A percentile compares a stretch with the other conserved stretches of the same genome.
These are phyloP conservation scores for slime mould (Dictyostelium discoideum) DNA, from an alignment of 78 protist genomes.

Conservation along the genomic window dicty_2.7 NC_007088.5:5156501-5157000, in stretches of 20 bases:
- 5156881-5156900: background rate
- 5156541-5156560: conserved; percentile 64
- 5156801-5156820: conserved; percentile 2
- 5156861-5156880: conserved; percentile 26
- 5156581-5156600: background rate
- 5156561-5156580: conserved; percentile 24
- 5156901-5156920: background rate
- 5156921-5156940: background rate
- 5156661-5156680: too few species aligned
- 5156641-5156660: background rate
- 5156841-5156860: background rate
- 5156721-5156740: background rate
- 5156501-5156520: conserved; percentile 1
- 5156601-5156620: background rate
- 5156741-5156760: background rate
- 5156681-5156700: background rate
- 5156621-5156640: background rate
- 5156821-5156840: background rate
- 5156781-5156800: background rate
- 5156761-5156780: background rate
- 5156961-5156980: conserved; percentile 54
- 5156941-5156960: background rate
- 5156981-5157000: background rate
- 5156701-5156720: background rate
- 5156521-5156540: conserved; percentile 39